These are phyloP conservation scores for Penicillium chermesinum DNA, from an alignment of 495 filamentous ascomycete genomes.

Conservation along the genomic window DNA sequence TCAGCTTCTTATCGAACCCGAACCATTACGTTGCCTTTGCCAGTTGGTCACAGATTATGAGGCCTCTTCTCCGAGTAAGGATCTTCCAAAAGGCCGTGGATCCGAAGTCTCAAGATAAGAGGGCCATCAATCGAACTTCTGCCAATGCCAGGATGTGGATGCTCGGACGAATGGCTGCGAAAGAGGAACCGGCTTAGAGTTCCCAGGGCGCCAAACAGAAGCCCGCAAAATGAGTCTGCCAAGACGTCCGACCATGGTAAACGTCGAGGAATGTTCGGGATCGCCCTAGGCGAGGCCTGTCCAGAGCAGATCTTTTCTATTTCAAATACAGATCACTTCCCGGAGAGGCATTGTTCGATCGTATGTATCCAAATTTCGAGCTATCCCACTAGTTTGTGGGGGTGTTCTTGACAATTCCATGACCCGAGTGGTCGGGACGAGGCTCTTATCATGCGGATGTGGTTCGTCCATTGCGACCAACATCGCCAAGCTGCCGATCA, in stretches of 20 bases:
- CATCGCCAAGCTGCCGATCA: not conserved
- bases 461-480: not conserved
- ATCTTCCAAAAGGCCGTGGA: not conserved
- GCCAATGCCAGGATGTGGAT: too few relatives aligned
- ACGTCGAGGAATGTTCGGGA: too few relatives aligned
- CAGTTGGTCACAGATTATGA: not conserved
- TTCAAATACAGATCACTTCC: too few relatives aligned
- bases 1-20: not conserved
- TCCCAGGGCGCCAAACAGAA: too few relatives aligned
- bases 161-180: too few relatives aligned
- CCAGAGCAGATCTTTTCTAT: too few relatives aligned
- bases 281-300: too few relatives aligned
- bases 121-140: too few relatives aligned
- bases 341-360: not conserved
- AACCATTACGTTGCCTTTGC: not conserved
- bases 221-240: too few relatives aligned
- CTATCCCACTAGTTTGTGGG: not conserved
- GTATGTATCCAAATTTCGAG: not conserved
- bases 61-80: not conserved
- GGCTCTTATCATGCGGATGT: not conserved
- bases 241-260: too few relatives aligned
- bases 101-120: not conserved
- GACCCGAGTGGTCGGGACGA: not conserved
- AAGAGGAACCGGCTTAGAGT: too few relatives aligned
- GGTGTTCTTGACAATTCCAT: not conserved